These are phyloP conservation scores for Gnaphalium uliginosum DNA, from an alignment of 129 eudicot species.

Conservation along the genomic window DNA sequence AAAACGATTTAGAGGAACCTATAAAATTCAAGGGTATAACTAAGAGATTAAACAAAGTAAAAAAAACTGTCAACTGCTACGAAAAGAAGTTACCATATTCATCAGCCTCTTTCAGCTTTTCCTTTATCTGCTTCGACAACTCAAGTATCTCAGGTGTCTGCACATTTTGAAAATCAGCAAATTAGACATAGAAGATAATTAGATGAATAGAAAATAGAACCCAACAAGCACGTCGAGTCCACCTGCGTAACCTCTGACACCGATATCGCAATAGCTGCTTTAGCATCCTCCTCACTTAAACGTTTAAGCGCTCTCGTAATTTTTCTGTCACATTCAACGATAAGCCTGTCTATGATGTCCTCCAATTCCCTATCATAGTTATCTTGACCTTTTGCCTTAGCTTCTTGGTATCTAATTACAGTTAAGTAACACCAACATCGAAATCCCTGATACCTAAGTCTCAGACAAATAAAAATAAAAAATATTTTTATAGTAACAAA, in stretches of 20 bases:
- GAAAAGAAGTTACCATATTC: constrained; percentile 47
- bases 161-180: constrained; percentile 21
- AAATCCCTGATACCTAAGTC: neutral
- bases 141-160: constrained; percentile 86
- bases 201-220: neutral
- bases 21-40: neutral
- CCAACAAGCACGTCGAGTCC: neutral
- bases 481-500: neutral
- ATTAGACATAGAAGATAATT: constrained; percentile 6
- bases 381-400: constrained; percentile 72
- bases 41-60: no score
- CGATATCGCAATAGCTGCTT: constrained; percentile 95
- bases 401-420: constrained; percentile 62
- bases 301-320: constrained; percentile 94
- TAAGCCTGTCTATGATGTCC: constrained; percentile 93
- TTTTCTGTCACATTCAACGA: constrained; percentile 92
- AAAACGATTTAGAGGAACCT: no score
- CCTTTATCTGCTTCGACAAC: constrained; percentile 85
- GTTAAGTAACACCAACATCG: constrained; percentile 41
- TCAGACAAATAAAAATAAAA: neutral
- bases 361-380: constrained; percentile 90
- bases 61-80: neutral
- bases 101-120: constrained; percentile 88
- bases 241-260: constrained; percentile 93
- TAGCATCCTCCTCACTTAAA: constrained; percentile 97